These are phyloP conservation scores for Hyphopichia wangnamkhiaoensis DNA, from an alignment of 1,139 yeast genomes.

Conservation along the genomic window DNA sequence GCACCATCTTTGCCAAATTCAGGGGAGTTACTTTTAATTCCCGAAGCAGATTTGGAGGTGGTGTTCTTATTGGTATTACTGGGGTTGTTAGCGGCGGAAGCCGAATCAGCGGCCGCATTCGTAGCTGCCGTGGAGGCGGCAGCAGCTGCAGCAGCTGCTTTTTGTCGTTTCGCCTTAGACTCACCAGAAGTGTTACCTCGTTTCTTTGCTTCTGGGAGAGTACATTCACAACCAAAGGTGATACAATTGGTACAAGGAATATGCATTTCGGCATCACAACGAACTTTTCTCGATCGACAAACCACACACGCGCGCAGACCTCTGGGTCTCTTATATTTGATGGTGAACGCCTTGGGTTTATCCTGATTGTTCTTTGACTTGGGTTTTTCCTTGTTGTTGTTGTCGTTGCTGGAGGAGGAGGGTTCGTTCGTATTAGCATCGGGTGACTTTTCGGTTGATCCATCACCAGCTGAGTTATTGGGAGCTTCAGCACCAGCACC, in stretches of 20 bases:
- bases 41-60: neutral
- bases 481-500: no score
- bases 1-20: no score
- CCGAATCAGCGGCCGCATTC: neutral
- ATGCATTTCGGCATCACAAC: conserved; percentile 69
- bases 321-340: conserved; percentile 51
- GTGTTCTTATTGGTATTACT: neutral
- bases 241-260: conserved; percentile 78
- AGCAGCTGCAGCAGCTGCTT: conserved; percentile 4
- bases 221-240: conserved; percentile 75
- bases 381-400: neutral
- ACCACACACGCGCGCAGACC: conserved; percentile 56
- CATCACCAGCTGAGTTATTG: no score
- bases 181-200: conserved; percentile 35
- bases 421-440: no score
- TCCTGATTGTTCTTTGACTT: conserved; percentile 15
- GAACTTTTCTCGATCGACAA: conserved; percentile 71
- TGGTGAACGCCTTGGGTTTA: conserved; percentile 51
- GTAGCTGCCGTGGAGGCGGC: conserved; percentile 1
- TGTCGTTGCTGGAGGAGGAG: neutral
- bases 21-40: neutral
- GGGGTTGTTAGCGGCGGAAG: no score
- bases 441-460: no score
- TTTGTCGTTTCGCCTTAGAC: conserved; percentile 22
- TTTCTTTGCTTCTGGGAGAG: conserved; percentile 59